These are phyloP conservation scores for Botrytis squamosa DNA, from an alignment of 2,329 filamentous ascomycete species.

Conservation along the genomic window DNA sequence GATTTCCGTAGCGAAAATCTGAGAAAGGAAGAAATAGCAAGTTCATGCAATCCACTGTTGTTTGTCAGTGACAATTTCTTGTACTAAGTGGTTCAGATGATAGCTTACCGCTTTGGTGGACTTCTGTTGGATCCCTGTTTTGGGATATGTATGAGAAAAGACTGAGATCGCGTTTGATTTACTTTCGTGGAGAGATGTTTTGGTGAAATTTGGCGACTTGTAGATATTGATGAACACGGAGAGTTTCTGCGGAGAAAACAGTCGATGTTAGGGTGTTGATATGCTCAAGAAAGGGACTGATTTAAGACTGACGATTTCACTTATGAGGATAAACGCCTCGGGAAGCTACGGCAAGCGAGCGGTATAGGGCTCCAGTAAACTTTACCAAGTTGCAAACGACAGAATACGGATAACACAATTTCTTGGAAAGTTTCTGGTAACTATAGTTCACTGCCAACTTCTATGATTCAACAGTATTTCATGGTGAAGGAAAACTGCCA, in stretches of 20 bases:
- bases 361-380: background rate
- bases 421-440: background rate
- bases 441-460: background rate
- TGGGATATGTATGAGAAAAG: background rate
- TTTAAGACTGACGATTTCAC: background rate
- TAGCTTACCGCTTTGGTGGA: background rate
- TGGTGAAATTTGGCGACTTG: background rate
- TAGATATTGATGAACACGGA: background rate
- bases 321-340: background rate
- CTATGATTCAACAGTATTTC: too few species aligned
- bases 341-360: background rate
- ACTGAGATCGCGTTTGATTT: background rate
- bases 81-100: background rate
- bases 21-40: background rate
- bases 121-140: background rate
- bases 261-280: background rate
- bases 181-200: too few species aligned
- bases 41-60: background rate
- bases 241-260: background rate
- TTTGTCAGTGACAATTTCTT: background rate
- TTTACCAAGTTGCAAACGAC: background rate
- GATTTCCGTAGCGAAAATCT: background rate
- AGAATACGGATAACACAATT: fast-evolving
- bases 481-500: background rate
- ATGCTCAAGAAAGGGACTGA: background rate